These are phyloP conservation scores for Plasmodium billcollinsi DNA, from an alignment of 169 alveolate species.

Conservation along the genomic window DNA sequence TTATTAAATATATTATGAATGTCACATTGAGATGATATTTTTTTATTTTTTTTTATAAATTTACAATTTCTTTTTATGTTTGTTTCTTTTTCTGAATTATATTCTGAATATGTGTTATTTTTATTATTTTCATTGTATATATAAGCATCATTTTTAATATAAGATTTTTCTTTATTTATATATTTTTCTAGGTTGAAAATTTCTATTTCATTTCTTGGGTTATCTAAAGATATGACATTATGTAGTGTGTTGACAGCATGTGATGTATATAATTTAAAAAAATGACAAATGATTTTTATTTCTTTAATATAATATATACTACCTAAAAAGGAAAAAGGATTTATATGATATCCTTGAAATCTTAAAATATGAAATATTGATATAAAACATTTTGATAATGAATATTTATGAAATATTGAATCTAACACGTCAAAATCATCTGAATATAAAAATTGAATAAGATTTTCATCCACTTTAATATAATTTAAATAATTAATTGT, in stretches of 20 bases:
- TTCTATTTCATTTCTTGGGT: constrained; percentile 2
- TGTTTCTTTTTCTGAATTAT: neutral
- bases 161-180: neutral
- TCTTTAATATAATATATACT: constrained; percentile 37
- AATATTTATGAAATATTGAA: constrained; percentile 13
- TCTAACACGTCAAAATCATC: constrained; percentile 7
- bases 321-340: constrained; percentile 71
- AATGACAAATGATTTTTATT: constrained; percentile 7
- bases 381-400: neutral
- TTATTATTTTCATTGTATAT: neutral
- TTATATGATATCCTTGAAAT: constrained; percentile 32
- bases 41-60: constrained; percentile 2
- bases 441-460: constrained; percentile 3
- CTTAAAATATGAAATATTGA: constrained; percentile 18
- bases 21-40: neutral
- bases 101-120: neutral
- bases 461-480: constrained; percentile 13
- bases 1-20: neutral
- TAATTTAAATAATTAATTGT: constrained; percentile 45
- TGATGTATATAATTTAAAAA: constrained; percentile 8
- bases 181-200: neutral
- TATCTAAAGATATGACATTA: constrained; percentile 20
- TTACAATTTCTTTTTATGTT: neutral
- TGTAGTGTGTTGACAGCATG: constrained; percentile 42
- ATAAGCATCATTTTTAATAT: neutral